Conservation (phyloP, 2,329 filamentous ascomycete genomes). For the Teratosphaeria viscida region DNA sequence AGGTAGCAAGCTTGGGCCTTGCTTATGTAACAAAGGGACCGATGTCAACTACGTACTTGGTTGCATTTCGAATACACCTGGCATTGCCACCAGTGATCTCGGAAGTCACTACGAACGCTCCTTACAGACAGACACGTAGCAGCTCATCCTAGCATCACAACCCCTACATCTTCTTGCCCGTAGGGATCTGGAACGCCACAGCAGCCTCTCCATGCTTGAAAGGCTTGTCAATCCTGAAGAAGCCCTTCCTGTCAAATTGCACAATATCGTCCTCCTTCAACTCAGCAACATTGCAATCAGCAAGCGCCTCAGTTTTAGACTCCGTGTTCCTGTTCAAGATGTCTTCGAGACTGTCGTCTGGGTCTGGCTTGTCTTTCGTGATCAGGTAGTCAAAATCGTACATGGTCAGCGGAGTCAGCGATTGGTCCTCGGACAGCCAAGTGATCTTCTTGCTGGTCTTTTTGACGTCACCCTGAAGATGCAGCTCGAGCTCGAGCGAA, state of each 20-base stretch:
- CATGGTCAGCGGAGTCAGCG: constrained; percentile 70
- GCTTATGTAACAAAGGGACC: too few relatives aligned
- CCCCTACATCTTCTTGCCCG: constrained; percentile 41
- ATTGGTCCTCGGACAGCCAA: constrained; percentile 72
- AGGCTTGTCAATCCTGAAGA: constrained; percentile 69
- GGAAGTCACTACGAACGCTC: too few relatives aligned
- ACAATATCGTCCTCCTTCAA: constrained; percentile 85
- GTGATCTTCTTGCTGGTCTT: constrained; percentile 94
- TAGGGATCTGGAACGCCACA: constrained; percentile 61
- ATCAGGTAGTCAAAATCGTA: constrained; percentile 94
- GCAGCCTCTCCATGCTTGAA: constrained; percentile 49
- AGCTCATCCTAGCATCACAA: too few relatives aligned
- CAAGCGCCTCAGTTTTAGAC: constrained; percentile 61
- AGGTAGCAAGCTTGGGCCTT: too few relatives aligned
- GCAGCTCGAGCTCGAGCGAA: constrained; percentile 68
- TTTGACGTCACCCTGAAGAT: constrained; percentile 88
- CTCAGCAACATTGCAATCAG: constrained; percentile 67
- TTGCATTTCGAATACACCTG: too few relatives aligned
- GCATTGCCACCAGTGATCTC: too few relatives aligned
- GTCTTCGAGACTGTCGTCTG: constrained; percentile 76
- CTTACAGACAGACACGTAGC: too few relatives aligned
- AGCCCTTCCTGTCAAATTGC: constrained; percentile 89
- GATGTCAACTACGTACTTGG: too few relatives aligned
- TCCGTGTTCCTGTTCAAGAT: constrained; percentile 70
- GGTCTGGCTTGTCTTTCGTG: constrained; percentile 86